Percentiles rank a stretch among this genome's conserved stretches.
These are phyloP conservation scores for Ochetophila trinervis DNA, from an alignment of 306 rosid genomes.

Conservation along the genomic window DNA sequence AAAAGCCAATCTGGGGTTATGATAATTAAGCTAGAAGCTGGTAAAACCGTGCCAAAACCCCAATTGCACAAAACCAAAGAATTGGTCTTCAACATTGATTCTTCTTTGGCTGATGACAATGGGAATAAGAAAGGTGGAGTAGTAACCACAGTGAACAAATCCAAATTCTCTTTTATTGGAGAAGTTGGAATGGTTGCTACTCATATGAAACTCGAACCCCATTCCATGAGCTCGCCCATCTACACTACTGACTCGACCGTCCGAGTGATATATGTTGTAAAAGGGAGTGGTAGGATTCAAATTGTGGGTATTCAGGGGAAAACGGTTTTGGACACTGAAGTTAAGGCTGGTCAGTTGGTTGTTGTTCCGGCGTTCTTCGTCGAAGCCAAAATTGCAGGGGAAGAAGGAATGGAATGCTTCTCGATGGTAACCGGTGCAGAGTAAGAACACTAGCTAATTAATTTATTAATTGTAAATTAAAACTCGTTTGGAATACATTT, in stretches of 20 bases:
- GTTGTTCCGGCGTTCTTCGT: slow-evolving; percentile 54
- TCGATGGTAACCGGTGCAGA: slow-evolving; percentile 32
- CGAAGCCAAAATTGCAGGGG: slow-evolving; percentile 44
- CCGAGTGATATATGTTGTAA: slow-evolving; percentile 47
- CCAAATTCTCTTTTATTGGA: slow-evolving; percentile 41
- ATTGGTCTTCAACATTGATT: slow-evolving; percentile 42
- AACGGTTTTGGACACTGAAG: slow-evolving; percentile 36
- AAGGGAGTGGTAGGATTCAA: slow-evolving; percentile 48
- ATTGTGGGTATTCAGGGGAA: slow-evolving; percentile 44
- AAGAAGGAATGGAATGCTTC: slow-evolving; percentile 44
- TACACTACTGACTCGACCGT: slow-evolving; percentile 26
- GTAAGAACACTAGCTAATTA: slow-evolving; percentile 29
- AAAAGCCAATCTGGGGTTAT: slow-evolving; percentile 42
- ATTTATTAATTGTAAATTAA: too few relatives aligned
- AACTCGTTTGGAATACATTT: too few relatives aligned
- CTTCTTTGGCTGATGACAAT: slow-evolving; percentile 2
- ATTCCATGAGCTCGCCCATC: slow-evolving; percentile 38
- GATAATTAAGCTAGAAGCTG: slow-evolving; percentile 29
- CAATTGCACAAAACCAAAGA: not conserved
- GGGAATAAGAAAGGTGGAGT: not conserved
- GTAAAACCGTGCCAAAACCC: slow-evolving; percentile 39
- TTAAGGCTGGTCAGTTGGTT: slow-evolving; percentile 48
- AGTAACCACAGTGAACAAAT: slow-evolving; percentile 33
- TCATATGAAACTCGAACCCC: slow-evolving; percentile 36
- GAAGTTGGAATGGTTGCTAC: slow-evolving; percentile 43